Evolutionary conservation across 2,329 filamentous ascomycete genomes (phyloP), one percentile per base, ranked within the genome.

Genomic region (Cordyceps militaris): DNA sequence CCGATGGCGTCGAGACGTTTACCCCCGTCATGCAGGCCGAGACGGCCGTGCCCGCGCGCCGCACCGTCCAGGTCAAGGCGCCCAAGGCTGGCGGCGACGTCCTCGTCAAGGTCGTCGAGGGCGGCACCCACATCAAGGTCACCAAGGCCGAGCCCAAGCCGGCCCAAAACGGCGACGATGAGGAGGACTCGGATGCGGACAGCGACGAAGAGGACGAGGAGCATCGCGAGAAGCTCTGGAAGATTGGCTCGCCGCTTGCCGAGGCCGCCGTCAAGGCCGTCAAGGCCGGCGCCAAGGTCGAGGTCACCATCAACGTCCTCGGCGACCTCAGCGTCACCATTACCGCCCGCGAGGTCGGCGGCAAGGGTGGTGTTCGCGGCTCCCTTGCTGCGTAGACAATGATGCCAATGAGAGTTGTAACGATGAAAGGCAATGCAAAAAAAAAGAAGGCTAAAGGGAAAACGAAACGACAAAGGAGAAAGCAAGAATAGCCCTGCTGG

Each of bases 151-250:
- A 93, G 76, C 64, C 83, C 60, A 89, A 90, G 67, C 87, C 88
- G 74, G 79, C 82, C 64, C 81, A 85, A 24, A 84, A 84, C 56
- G 82, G 84, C 58, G 82, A 89, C 44, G n/a, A 42, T 21, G 81
- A 83, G 61, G 76, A 78, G 21, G 78, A 80, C 48, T 81, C 76
- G 56, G 80, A 79, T 42, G 79, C 82, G 38, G 82, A 84, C 48
- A 79, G 81, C 2, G 81, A 84, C 40, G 84, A 84, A 23, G 91
- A 96, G 36, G 55, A 88, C 57, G 89, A 96, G 73, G 92, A 97
- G 76, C 81, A 86, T 67, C 82, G 92, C 63, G 89, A 96, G 76
- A 91, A 94, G 81, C 79, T 94, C 60, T 97, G 91, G 91, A 96
- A 96, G 81, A 82, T 91, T 49, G 89, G 89, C 65, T 84, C 80